Evolutionary conservation across 768 basidiomycete species (phyloP).

Genomic region (Termitomyces sp.): DNA sequence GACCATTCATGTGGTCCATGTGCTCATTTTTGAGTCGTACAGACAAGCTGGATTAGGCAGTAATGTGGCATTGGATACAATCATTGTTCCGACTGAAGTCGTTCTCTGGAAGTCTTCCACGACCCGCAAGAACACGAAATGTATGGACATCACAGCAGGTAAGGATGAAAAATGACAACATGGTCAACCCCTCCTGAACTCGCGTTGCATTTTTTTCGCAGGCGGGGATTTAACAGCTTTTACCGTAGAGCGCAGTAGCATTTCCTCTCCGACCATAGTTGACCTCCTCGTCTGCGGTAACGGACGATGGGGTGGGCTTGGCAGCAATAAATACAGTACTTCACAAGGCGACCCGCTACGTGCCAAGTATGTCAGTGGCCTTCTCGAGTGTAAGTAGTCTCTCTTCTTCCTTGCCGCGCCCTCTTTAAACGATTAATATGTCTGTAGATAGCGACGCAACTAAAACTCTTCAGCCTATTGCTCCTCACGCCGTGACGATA

Average conservation of each 20-base stretch:
- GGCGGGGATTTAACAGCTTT: slow-evolving; percentile 81
- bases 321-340: slow-evolving; percentile 64
- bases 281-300: slow-evolving; percentile 76
- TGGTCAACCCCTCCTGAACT: neutral
- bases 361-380: slow-evolving; percentile 77
- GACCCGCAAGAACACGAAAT: slow-evolving; percentile 49
- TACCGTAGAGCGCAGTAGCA: slow-evolving; percentile 51
- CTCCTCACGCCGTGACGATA: slow-evolving; percentile 58
- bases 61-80: slow-evolving; percentile 56
- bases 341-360: slow-evolving; percentile 68
- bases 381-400: slow-evolving; percentile 77
- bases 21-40: neutral
- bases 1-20: neutral
- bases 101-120: slow-evolving; percentile 61
- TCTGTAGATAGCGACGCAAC: slow-evolving; percentile 63
- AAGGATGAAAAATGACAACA: slow-evolving; percentile 10
- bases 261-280: slow-evolving; percentile 21
- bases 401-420: neutral
- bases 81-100: slow-evolving; percentile 84
- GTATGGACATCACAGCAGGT: slow-evolving; percentile 67
- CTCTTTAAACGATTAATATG: slow-evolving; percentile 2
- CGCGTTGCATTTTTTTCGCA: slow-evolving; percentile 18
- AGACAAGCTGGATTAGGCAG: slow-evolving; percentile 83
- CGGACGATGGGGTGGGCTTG: slow-evolving; percentile 80
- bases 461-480: slow-evolving; percentile 59